Evolutionary conservation across 169 alveolate species (phyloP), one percentile per base, ranked within the genome.

Genomic region (Babesia divergens): DNA sequence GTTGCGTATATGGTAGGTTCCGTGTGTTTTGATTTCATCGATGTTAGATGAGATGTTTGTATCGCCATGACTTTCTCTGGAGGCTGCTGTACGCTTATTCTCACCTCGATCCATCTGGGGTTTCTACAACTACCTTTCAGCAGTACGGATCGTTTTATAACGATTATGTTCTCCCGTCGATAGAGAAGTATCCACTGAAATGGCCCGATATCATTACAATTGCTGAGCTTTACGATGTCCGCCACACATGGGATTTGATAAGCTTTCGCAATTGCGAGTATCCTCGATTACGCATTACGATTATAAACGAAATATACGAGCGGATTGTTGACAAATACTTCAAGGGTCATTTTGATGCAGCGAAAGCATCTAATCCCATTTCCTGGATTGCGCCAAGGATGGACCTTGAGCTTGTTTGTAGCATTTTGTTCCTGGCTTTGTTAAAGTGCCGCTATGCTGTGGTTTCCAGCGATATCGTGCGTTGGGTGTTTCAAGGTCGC

Each of bases 401-500:
- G 72, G 82, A 74, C 42, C 44, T 66, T 11, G 40, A 68, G 11
- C 42, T 77, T 26, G 83, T 68, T 6, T 29, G 65, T n/a, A 54
- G 37, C 14, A 40, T 79, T 7, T 3, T 79, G 24, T 66, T 51
- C 24, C 31, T 46, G 20, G 51, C 75, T 4, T 18, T 68, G 35
- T 20, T 65, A 31, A 68, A 59, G 75, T 79, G 80, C 54, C 29
- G 87, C 3, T 79, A 68, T 38, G 71, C 66, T 0, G 55, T 79
- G 29, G 82, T 58, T 1, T 22, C 20, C 29, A 44, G 38, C 46
- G 87, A 79, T 34, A 40, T 79, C 18, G 51, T 56, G 26, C 67
- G 82, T 24, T 68, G 79, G 76, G 66, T 79, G 11, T 6, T 68
- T 20, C 82, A 79, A 38, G 82, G 82, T 7, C 44, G 83, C 28